Evolutionary conservation across 1,284 basidiomycete species (phyloP).

Genomic region (Sporisorium sorghi): DNA sequence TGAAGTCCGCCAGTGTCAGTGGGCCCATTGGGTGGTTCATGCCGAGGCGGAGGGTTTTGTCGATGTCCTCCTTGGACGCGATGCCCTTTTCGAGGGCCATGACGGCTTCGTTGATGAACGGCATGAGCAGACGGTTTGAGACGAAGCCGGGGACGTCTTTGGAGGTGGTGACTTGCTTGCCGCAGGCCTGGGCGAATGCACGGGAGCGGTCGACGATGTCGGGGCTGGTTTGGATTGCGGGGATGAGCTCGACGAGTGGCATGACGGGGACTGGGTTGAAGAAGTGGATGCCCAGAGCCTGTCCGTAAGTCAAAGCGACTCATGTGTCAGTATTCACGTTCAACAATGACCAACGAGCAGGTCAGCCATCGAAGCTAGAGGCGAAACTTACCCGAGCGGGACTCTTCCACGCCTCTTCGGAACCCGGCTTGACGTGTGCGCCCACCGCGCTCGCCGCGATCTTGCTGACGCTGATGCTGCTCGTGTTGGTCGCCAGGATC

Average conservation of each 20-base stretch:
- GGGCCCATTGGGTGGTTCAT: slow-evolving; percentile 96
- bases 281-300: slow-evolving; percentile 80
- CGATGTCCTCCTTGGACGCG: slow-evolving; percentile 92
- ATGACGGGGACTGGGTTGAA: slow-evolving; percentile 82
- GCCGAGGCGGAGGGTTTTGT: slow-evolving; percentile 89
- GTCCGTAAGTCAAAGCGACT: not conserved
- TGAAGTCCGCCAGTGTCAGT: slow-evolving; percentile 74
- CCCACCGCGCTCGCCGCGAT: slow-evolving; percentile 76
- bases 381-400: slow-evolving; percentile 43
- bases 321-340: not conserved
- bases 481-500: slow-evolving; percentile 92
- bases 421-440: slow-evolving; percentile 47
- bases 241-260: slow-evolving; percentile 92
- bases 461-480: slow-evolving; percentile 92
- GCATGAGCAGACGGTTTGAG: slow-evolving; percentile 77
- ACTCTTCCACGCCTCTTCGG: slow-evolving; percentile 50
- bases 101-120: slow-evolving; percentile 91
- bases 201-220: slow-evolving; percentile 82
- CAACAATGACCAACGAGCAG: not conserved
- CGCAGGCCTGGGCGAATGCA: slow-evolving; percentile 86
- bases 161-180: slow-evolving; percentile 74
- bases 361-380: not conserved
- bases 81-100: slow-evolving; percentile 92
- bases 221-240: slow-evolving; percentile 86
- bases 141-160: slow-evolving; percentile 86